These are phyloP conservation scores for Cryptosporidium canis DNA, from an alignment of 169 alveolate genomes.

Conservation along the genomic window DNA sequence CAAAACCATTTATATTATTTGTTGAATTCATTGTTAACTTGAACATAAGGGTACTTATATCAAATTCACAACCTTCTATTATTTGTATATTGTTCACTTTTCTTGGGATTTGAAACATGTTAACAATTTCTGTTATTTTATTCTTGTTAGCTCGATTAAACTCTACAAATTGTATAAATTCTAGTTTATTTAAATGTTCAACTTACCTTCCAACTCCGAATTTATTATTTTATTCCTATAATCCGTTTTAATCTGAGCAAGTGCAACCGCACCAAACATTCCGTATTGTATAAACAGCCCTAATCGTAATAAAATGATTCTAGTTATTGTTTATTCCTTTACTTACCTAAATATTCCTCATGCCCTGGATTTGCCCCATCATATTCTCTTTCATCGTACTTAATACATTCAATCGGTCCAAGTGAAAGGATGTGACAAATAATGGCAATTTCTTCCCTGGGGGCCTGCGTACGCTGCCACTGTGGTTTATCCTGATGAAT, in stretches of 20 bases:
- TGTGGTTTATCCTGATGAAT: constrained; percentile 42
- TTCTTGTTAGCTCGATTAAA: constrained; percentile 7
- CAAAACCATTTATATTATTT: neutral
- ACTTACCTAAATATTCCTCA: constrained; percentile 63
- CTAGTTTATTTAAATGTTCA: neutral
- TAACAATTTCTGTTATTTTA: constrained; percentile 41
- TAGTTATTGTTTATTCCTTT: neutral
- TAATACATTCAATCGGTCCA: constrained; percentile 40
- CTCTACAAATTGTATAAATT: neutral
- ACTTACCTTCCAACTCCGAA: constrained; percentile 39
- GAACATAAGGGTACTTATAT: neutral
- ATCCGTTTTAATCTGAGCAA: constrained; percentile 24
- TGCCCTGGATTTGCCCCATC: constrained; percentile 72
- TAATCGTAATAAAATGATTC: neutral
- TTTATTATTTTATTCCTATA: neutral
- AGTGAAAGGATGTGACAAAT: constrained; percentile 66
- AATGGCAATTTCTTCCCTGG: constrained; percentile 70
- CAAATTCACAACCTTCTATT: constrained; percentile 36
- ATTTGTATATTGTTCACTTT: constrained; percentile 21
- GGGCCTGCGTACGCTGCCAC: constrained; percentile 72
- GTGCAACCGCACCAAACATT: constrained; percentile 69
- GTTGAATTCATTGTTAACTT: neutral
- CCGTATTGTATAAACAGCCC: constrained; percentile 66
- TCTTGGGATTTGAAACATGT: constrained; percentile 38
- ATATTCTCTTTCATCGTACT: constrained; percentile 46